A percentile compares a stretch with the other conserved stretches of the same genome.
These are phyloP conservation scores for Leccinum sublutescens DNA, from an alignment of 768 basidiomycete genomes.

Conservation along the genomic window DNA sequence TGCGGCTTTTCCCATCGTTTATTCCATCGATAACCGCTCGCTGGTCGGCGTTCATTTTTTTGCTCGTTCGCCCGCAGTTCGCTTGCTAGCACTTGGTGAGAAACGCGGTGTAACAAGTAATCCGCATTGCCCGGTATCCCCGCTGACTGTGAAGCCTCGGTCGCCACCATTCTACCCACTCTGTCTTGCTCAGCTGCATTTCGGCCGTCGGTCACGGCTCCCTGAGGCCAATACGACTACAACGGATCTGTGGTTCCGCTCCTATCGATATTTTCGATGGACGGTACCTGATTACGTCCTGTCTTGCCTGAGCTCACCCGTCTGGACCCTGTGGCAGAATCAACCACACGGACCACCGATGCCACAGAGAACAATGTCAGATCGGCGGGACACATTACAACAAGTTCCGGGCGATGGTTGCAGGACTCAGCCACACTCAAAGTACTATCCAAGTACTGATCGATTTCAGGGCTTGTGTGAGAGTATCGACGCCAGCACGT, in stretches of 20 bases:
- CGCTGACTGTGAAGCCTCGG: neutral
- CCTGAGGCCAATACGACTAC: neutral
- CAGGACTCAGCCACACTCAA: neutral
- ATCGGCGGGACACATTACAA: neutral
- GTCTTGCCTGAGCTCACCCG: neutral
- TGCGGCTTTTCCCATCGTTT: constrained; percentile 1
- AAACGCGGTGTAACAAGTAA: neutral
- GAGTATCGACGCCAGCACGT: neutral
- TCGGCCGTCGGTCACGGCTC: neutral
- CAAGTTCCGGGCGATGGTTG: neutral
- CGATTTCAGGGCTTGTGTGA: neutral
- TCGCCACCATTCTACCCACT: neutral
- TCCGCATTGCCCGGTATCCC: neutral
- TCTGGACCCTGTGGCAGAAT: neutral
- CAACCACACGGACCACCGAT: neutral
- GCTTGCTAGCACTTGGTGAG: neutral
- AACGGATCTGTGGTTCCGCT: neutral
- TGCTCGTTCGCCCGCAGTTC: neutral
- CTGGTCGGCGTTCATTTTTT: neutral
- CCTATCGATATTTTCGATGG: neutral
- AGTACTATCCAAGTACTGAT: neutral
- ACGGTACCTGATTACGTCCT: neutral
- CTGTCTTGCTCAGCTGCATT: constrained; percentile 5
- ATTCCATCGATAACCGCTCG: neutral
- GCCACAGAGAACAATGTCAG: neutral